These are phyloP conservation scores for Vitis hybrid DNA, from an alignment of 177 flowering plant genomes.

Conservation along the genomic window DNA sequence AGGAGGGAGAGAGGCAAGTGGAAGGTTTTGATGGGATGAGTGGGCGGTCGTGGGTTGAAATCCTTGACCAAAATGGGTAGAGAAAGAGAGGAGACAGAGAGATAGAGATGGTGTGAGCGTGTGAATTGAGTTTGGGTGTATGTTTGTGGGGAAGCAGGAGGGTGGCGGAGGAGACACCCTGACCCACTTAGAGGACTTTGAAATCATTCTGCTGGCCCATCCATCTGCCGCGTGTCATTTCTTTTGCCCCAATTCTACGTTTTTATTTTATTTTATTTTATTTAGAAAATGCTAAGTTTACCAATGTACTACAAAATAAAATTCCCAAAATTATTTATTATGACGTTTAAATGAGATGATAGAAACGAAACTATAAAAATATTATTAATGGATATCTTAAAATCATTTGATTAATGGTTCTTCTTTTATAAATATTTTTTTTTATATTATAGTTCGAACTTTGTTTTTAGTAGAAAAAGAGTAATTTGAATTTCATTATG, in stretches of 20 bases:
- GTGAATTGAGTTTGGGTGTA: conserved; percentile 1
- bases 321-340: too few relatives aligned
- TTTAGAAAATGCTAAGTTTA: too few relatives aligned
- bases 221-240: conserved; percentile 8
- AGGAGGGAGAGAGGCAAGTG: conserved; percentile 25
- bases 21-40: conserved; percentile 33
- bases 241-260: background rate
- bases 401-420: too few relatives aligned
- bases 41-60: conserved; percentile 21
- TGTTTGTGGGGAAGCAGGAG: conserved; percentile 27
- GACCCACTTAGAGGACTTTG: conserved; percentile 8
- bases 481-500: too few relatives aligned
- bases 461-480: too few relatives aligned
- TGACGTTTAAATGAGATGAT: too few relatives aligned
- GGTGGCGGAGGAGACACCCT: conserved; percentile 20
- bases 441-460: too few relatives aligned
- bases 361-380: too few relatives aligned
- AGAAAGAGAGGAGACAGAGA: background rate
- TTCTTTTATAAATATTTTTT: too few relatives aligned
- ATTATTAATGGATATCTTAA: too few relatives aligned
- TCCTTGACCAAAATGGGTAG: too few relatives aligned
- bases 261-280: background rate
- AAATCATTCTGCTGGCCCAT: conserved; percentile 20
- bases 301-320: too few relatives aligned
- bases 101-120: background rate